Evolutionary conservation across 2,329 filamentous ascomycete genomes (phyloP).

Genomic region (Tricladium varicosporioides): DNA sequence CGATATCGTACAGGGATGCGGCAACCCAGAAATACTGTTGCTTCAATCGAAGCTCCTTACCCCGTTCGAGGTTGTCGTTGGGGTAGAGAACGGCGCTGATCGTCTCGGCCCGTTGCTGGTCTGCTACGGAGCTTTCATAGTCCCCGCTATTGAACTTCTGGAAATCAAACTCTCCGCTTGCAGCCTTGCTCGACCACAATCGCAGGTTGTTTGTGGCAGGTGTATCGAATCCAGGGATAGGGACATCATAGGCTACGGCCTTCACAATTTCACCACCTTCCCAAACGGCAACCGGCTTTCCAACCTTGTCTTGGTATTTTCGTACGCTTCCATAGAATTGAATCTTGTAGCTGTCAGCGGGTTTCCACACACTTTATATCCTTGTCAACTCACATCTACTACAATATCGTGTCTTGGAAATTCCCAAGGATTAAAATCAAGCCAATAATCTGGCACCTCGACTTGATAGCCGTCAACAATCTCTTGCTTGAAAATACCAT

Average conservation of each 20-base stretch:
- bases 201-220: conserved; percentile 93
- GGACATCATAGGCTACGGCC: conserved; percentile 90
- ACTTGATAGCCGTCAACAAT: conserved; percentile 98
- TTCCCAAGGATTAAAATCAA: conserved; percentile 99
- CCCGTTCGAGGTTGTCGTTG: conserved; percentile 94
- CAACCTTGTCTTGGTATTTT: conserved; percentile 71
- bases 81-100: conserved; percentile 97
- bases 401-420: conserved; percentile 94
- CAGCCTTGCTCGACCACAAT: conserved; percentile 96
- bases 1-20: conserved; percentile 92
- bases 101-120: conserved; percentile 97
- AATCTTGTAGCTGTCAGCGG: conserved; percentile 45
- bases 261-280: conserved; percentile 90
- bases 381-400: conserved; percentile 63
- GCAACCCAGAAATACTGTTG: conserved; percentile 99
- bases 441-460: conserved; percentile 97
- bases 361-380: conserved; percentile 29
- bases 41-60: conserved; percentile 96
- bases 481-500: conserved; percentile 99
- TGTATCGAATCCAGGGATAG: conserved; percentile 87
- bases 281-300: conserved; percentile 75
- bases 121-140: conserved; percentile 93
- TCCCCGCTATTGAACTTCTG: conserved; percentile 99
- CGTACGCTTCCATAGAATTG: conserved; percentile 90
- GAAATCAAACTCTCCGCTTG: conserved; percentile 97